Conservation (phyloP, 2,329 filamentous ascomycete genomes). For the Pleomassaria siparia region DNA sequence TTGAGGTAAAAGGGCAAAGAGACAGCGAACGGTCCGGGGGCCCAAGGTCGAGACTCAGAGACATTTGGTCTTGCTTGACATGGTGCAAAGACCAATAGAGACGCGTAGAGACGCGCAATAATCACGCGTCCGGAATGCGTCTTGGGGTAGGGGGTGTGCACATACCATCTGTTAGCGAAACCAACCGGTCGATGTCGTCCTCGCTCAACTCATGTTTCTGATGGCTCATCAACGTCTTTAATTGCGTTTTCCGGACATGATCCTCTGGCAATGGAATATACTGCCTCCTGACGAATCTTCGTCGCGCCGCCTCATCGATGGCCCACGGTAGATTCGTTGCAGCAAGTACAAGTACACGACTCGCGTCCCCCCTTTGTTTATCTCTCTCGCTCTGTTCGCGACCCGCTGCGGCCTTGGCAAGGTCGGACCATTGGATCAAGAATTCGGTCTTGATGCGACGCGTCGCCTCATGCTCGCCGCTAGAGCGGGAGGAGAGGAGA, state of each 20-base stretch:
- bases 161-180: constrained; percentile 81
- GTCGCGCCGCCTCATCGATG: constrained; percentile 90
- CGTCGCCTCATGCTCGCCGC: constrained; percentile 89
- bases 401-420: constrained; percentile 88
- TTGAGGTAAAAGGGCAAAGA: no score
- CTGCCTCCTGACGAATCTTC: constrained; percentile 88
- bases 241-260: constrained; percentile 75
- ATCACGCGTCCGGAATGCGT: not conserved
- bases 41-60: not conserved
- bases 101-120: not conserved
- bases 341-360: constrained; percentile 85
- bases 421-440: constrained; percentile 93
- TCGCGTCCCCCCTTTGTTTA: constrained; percentile 76
- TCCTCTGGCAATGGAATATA: constrained; percentile 94
- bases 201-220: constrained; percentile 81
- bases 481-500: constrained; percentile 78
- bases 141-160: constrained; percentile 8
- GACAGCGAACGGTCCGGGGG: no score
- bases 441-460: constrained; percentile 97
- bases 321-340: constrained; percentile 97
- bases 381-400: constrained; percentile 69
- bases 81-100: not conserved
- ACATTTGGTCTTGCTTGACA: not conserved
- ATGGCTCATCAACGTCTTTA: constrained; percentile 77
- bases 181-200: constrained; percentile 70